A percentile compares a stretch with the other conserved stretches of the same genome.
phyloP scores from a whole-genome alignment of 176 grass and related monocot species.

The Eleusine indica region DNA sequence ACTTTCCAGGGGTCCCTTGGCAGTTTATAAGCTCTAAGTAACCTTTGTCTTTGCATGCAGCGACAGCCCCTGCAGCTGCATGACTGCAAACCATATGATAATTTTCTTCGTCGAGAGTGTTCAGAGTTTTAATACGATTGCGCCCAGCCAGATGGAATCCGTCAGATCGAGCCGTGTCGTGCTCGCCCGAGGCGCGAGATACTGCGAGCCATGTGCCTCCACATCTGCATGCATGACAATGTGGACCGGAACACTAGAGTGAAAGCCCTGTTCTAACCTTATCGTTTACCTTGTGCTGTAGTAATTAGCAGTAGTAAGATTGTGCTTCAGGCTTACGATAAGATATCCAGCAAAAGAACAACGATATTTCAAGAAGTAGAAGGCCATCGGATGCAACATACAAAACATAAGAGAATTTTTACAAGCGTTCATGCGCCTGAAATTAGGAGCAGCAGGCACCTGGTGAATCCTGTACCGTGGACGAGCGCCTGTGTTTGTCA shows the following conservation, averaged over 20 bases:
- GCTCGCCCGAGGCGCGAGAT: not conserved
- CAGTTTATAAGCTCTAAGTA: not conserved
- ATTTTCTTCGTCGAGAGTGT: conserved; percentile 1
- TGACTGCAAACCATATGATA: not conserved
- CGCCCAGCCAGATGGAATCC: conserved; percentile 38
- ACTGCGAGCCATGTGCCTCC: conserved; percentile 46
- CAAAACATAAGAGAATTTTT: no score
- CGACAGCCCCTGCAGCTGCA: not conserved
- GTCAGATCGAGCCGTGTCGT: not conserved
- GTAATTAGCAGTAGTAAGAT: no score
- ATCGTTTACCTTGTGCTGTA: not conserved
- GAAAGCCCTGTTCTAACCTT: conserved; percentile 16
- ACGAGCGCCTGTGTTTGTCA: no score
- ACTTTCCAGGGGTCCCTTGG: not conserved
- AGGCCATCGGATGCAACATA: no score
- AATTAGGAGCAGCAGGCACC: no score
- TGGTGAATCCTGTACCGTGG: no score
- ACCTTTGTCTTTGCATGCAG: not conserved
- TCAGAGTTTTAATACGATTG: conserved; percentile 17
- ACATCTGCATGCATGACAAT: not conserved
- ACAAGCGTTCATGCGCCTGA: no score
- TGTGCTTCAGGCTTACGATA: no score
- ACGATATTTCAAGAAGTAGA: no score
- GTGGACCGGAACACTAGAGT: not conserved
- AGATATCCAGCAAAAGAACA: no score